phyloP scores from a whole-genome alignment of 73 alveolate species.

The Diophrys appendiculata region DNA sequence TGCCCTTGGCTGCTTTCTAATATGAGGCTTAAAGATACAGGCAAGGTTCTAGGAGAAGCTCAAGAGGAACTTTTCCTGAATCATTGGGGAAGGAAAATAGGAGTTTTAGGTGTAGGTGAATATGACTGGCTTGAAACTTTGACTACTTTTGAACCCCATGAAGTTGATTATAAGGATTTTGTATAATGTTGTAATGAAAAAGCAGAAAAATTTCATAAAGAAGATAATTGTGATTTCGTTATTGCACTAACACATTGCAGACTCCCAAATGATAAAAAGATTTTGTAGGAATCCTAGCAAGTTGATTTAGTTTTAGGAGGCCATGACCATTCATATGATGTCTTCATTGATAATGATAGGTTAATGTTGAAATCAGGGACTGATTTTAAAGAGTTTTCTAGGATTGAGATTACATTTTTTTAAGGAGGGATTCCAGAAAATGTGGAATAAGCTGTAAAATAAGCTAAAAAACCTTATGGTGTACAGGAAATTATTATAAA shows the following conservation, averaged over 20 bases:
- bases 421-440: neutral
- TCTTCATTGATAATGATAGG: slow-evolving; percentile 35
- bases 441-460: neutral
- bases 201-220: slow-evolving; percentile 26
- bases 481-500: neutral
- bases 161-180: slow-evolving; percentile 49
- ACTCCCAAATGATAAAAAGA: slow-evolving; percentile 63
- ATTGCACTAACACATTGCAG: slow-evolving; percentile 86
- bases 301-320: slow-evolving; percentile 79
- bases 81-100: slow-evolving; percentile 58
- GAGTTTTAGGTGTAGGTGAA: slow-evolving; percentile 75
- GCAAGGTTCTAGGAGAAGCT: slow-evolving; percentile 58
- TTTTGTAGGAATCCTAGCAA: slow-evolving; percentile 46
- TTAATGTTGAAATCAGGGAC: slow-evolving; percentile 61
- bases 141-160: slow-evolving; percentile 40
- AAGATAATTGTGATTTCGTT: slow-evolving; percentile 59
- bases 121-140: slow-evolving; percentile 72
- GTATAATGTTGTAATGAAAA: slow-evolving; percentile 17
- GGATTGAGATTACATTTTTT: slow-evolving; percentile 27
- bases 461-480: neutral
- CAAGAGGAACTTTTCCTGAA: slow-evolving; percentile 37
- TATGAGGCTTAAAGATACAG: slow-evolving; percentile 51
- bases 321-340: slow-evolving; percentile 64
- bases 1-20: slow-evolving; percentile 75
- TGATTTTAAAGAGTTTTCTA: slow-evolving; percentile 65